Evolutionary conservation across 2,329 filamentous ascomycete species (phyloP), one percentile per base, ranked within the genome.

Genomic region (Lojkania enalia): DNA sequence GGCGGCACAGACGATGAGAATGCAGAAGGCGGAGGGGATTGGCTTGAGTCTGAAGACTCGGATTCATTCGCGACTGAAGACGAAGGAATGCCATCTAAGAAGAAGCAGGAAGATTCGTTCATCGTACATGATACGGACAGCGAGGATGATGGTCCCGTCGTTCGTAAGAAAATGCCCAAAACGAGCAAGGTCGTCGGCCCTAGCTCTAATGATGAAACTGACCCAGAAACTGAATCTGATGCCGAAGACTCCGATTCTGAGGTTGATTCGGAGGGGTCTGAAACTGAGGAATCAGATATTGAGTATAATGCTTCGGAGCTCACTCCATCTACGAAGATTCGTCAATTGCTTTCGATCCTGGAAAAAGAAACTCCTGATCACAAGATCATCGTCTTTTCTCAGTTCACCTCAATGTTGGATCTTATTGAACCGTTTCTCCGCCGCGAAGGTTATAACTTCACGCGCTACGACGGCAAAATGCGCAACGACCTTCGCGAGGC

Each of bases 361-460:
- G 81, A 84, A 52, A 82, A 82, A 33, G 94, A 99, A 69, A 84
- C 85, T 0, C 75, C 79, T 1, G 78, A 90, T 48, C 89, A 96
- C 78, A 99, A 99, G 67, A 95, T 96, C 65, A 99, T 99, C 61
- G 90, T 99, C 52, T 99, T 99, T 72, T 96, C 90, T 1, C 90
- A 97, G 61, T 99, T 99, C 72, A 99, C 94, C 0, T 94, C 90
- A 0, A 99, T 99, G 94, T 83, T 99, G 35, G 88, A 97, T 73
- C 84, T 97, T 20, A 85, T 99, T 51, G 90, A 97, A 66, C 94
- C 94, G 2, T 96, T 97, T 71, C 77, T 99, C 48, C 78, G 80
- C 35, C 79, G 83, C 37, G 84, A 86, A 12, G 82, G 84, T 12
- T 86, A 96, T 69, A 80, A 80, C 49, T 95, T 87, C 64, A 88